These are phyloP conservation scores for Podospora appendiculata DNA, from an alignment of 495 filamentous ascomycete genomes.

Conservation along the genomic window DNA sequence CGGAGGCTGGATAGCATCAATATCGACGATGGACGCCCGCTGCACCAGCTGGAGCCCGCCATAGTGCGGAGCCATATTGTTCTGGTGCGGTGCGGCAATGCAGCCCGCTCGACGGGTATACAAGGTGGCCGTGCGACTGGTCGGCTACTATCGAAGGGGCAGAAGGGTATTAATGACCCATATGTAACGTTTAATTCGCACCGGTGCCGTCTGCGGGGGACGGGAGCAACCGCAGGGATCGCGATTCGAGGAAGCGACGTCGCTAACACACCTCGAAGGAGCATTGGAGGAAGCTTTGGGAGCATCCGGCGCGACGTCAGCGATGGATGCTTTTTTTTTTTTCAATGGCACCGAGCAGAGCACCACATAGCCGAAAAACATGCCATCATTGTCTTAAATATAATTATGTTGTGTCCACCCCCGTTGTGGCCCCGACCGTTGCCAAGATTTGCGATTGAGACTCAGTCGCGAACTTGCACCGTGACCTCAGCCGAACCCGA, in stretches of 20 bases:
- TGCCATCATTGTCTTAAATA: background rate
- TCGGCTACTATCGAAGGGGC: constrained; percentile 1
- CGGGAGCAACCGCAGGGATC: background rate
- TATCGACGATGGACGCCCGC: background rate
- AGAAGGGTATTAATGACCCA: background rate
- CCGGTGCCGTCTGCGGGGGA: constrained; percentile 1
- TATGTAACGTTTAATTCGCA: constrained; percentile 7
- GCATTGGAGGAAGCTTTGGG: no score
- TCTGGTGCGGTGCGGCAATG: background rate
- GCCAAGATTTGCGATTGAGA: background rate
- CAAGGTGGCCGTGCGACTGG: background rate
- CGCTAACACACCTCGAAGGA: background rate
- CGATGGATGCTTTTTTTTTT: no score
- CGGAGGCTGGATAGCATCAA: background rate
- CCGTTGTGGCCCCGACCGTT: background rate
- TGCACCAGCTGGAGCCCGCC: background rate
- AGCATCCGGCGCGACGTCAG: background rate
- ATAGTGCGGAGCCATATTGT: no score
- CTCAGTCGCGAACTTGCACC: background rate
- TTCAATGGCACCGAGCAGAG: no score
- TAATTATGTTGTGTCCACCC: background rate
- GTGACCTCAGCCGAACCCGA: no score
- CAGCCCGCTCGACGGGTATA: background rate
- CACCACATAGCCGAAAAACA: no score
- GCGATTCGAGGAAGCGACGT: no score